Percentiles rank a stretch among this genome's conserved stretches.
These are phyloP conservation scores for Entomortierella chlamydospora DNA, from an alignment of 192 early-diverging fungal genomes.

Conservation along the genomic window DNA sequence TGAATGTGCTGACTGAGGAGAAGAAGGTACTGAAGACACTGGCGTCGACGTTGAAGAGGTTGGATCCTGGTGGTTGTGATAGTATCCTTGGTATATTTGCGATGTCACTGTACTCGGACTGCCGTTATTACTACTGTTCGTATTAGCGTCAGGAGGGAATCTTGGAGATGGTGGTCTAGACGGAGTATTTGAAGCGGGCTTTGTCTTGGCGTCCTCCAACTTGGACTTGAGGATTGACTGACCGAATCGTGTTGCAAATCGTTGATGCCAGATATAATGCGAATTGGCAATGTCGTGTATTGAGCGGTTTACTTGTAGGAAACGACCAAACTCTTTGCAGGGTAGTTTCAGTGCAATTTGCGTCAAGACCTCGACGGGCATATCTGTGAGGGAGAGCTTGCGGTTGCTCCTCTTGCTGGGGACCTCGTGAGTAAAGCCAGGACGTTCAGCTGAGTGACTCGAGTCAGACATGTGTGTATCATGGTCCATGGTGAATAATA, in stretches of 20 bases:
- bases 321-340: slow-evolving; percentile 29
- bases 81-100: background rate
- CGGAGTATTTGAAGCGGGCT: background rate
- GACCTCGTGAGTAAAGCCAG: background rate
- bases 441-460: background rate
- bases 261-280: slow-evolving; percentile 46
- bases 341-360: slow-evolving; percentile 12
- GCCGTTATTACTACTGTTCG: slow-evolving; percentile 5
- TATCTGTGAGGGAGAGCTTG: slow-evolving; percentile 3
- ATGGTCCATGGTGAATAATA: background rate
- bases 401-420: background rate
- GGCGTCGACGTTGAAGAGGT: background rate
- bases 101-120: background rate
- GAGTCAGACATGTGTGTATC: background rate
- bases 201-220: background rate
- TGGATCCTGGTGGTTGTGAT: slow-evolving; percentile 32
- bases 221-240: slow-evolving; percentile 18
- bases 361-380: slow-evolving; percentile 38
- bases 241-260: slow-evolving; percentile 34
- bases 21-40: background rate
- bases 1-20: background rate
- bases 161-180: slow-evolving; percentile 8
- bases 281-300: slow-evolving; percentile 21
- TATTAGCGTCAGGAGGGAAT: background rate
- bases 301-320: slow-evolving; percentile 24